Evolutionary conservation across 345 rosid genomes (phyloP), one percentile per base, ranked within the genome.

Genomic region (Durio zibethinus): DNA sequence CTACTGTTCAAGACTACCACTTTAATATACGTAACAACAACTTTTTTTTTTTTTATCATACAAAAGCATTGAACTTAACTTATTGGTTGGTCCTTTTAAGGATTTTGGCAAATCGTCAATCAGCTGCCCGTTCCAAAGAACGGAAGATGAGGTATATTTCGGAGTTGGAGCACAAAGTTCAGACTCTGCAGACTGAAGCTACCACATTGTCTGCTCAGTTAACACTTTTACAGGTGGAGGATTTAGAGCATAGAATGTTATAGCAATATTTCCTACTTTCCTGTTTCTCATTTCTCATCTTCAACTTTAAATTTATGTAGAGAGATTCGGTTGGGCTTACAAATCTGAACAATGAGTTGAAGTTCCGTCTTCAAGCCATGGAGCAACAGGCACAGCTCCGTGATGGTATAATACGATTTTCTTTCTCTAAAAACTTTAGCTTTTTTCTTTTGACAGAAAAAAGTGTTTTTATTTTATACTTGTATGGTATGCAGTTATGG

Each of bases 101-200:
- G 84, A 93, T 94, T 79, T 85, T 94, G 85, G 98, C 98, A 31
- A 87, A 94, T 78, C 95, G 98, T 47, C 98, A 93, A 71, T 94
- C 98, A 43, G 98, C 98, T 79, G 98, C 98, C 29, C 94, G 98
- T 31, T 94, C 98, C 33, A 94, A 94, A 80, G 98, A 94, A 83
- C 84, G 98, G 84, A 94, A 94, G 88, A 90, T 89, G 98, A 86
- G 94, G 52, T 94, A 94, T 68, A 94, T 94, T 40, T 90, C 92
- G 0, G 98, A 94, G 85, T 79, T 94, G 85, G 98, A 94, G 77
- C 98, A 94, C 78, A 94, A 94, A 86, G 98, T 94, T 77, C 98
- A 94, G 84, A 93, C 98, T 56, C 86, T 94, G 77, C 98, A 94
- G 88, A 93, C 95, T 2, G 98, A 94, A 82, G 98, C 98, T 62